Base-by-base conservation (phyloP, 768 basidiomycete genomes). In the Collybiopsis confluens region DNA sequence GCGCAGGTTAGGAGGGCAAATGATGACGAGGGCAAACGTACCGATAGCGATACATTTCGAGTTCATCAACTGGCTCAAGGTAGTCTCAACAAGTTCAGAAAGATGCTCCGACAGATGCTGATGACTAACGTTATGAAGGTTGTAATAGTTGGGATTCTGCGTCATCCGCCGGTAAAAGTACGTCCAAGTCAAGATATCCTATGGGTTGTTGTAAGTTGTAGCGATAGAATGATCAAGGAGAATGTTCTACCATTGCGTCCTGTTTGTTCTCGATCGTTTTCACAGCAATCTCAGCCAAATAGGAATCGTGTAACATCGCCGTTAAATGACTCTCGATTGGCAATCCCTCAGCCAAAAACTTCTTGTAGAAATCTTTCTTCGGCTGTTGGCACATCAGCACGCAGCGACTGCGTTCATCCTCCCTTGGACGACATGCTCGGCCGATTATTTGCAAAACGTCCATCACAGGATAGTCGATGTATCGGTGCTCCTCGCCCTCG, bases 381-480 rank as follows among this genome's bases (percentile, higher is more conserved):
- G 92, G 95, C 68, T 96, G 92, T 62, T 98, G 96, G 63, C 92
- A 93, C 94, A 99, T 98, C 35, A 98, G 73, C 2, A 99, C 88
- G 62, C 96, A 98, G 13, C 93, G 88, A 61, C 92, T 94, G 55
- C 88, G 85, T 2, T 88, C 85, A 60, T 98, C 97, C 61, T 92
- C 83, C 37, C 72, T 68, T 6, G 97, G 96, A 15, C 95, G 86
- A 67, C 95, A 98, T 0, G 97, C 97, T n/a, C 86, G 83, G 40
- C 96, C 97, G 86, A 98, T 96, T 96, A 99, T 98, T 65, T 98
- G 97, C 1, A 98, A 80, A 5, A 99, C 90, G 61, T 98, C 96
- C 81, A 96, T 96, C 55, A 99, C 93, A 3, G 96, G 94, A 65
- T 98, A 98, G 68, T 98, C 97, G 59, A 95, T 79, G 60, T 99